Percentiles rank a stretch among this genome's conserved stretches.
These are phyloP conservation scores for Pseudognaphalium luteoalbum DNA, from an alignment of 129 eudicot genomes.

Conservation along the genomic window DNA sequence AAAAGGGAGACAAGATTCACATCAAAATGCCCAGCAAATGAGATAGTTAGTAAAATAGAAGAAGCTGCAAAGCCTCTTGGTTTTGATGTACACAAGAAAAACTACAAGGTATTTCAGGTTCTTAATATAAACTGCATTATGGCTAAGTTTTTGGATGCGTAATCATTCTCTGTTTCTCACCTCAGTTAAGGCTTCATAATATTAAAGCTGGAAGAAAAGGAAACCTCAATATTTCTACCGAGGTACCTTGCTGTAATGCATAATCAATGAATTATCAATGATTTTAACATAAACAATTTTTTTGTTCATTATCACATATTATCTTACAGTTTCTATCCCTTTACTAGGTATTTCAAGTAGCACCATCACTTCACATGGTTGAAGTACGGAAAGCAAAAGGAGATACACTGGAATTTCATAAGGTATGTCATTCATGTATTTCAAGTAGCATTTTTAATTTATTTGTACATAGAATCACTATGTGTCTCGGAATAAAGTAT, in stretches of 20 bases:
- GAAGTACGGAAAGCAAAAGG: slow-evolving; percentile 98
- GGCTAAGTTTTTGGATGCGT: slow-evolving; percentile 11
- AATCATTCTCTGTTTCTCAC: slow-evolving; percentile 9
- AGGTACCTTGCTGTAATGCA: slow-evolving; percentile 46
- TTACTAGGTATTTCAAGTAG: slow-evolving; percentile 90
- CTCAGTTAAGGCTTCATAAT: slow-evolving; percentile 93
- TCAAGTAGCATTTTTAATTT: neutral
- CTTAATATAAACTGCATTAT: neutral
- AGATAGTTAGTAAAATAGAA: slow-evolving; percentile 80
- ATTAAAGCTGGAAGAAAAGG: slow-evolving; percentile 95
- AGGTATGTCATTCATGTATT: slow-evolving; percentile 49
- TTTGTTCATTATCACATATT: neutral
- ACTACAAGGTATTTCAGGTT: slow-evolving; percentile 61
- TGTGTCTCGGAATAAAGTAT: neutral
- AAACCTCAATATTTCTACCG: slow-evolving; percentile 88
- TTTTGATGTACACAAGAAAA: slow-evolving; percentile 84
- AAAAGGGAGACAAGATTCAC: slow-evolving; percentile 98
- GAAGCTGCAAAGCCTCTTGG: slow-evolving; percentile 90
- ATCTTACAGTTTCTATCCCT: neutral
- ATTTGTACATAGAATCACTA: neutral
- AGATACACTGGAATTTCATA: slow-evolving; percentile 97
- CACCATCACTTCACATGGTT: slow-evolving; percentile 97
- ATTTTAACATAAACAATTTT: neutral
- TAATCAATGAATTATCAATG: slow-evolving; percentile 5
- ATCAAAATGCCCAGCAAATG: slow-evolving; percentile 79